phyloP scores from a whole-genome alignment of 495 filamentous ascomycete genomes.

The Neurospora sublineolata region DNA sequence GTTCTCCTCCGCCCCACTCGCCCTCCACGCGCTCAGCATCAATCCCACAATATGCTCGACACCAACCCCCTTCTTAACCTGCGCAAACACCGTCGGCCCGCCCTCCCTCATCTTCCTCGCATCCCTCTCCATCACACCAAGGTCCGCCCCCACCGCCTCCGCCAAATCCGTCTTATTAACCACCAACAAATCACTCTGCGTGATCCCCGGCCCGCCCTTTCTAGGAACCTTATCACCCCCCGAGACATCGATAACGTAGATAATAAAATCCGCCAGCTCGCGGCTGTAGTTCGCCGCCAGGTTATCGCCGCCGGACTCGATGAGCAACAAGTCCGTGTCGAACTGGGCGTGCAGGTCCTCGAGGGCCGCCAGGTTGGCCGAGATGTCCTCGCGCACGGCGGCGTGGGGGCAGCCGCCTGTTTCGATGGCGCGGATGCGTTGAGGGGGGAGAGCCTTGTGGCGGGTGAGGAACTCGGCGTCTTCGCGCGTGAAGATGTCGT shows the following conservation, averaged over 20 bases:
- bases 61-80: slow-evolving; percentile 83
- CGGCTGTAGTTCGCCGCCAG: slow-evolving; percentile 90
- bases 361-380: slow-evolving; percentile 80
- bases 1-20: slow-evolving; percentile 61
- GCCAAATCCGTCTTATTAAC: slow-evolving; percentile 97
- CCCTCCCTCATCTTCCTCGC: slow-evolving; percentile 90
- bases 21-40: slow-evolving; percentile 87
- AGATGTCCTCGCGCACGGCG: slow-evolving; percentile 95
- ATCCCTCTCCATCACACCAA: slow-evolving; percentile 91
- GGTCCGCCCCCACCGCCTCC: slow-evolving; percentile 79
- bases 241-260: slow-evolving; percentile 95
- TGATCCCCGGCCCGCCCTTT: slow-evolving; percentile 95
- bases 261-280: slow-evolving; percentile 91
- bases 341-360: slow-evolving; percentile 74
- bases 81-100: slow-evolving; percentile 91
- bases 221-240: slow-evolving; percentile 96
- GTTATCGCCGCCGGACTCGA: slow-evolving; percentile 93
- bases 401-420: slow-evolving; percentile 97
- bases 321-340: slow-evolving; percentile 64
- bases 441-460: slow-evolving; percentile 67
- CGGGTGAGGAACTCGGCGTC: slow-evolving; percentile 93
- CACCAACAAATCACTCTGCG: slow-evolving; percentile 80
- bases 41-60: slow-evolving; percentile 77
- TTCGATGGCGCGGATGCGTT: slow-evolving; percentile 88
- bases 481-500: slow-evolving; percentile 98